Conservation (phyloP, 2,329 filamentous ascomycete species). For the Emergomyces orientalis region DNA sequence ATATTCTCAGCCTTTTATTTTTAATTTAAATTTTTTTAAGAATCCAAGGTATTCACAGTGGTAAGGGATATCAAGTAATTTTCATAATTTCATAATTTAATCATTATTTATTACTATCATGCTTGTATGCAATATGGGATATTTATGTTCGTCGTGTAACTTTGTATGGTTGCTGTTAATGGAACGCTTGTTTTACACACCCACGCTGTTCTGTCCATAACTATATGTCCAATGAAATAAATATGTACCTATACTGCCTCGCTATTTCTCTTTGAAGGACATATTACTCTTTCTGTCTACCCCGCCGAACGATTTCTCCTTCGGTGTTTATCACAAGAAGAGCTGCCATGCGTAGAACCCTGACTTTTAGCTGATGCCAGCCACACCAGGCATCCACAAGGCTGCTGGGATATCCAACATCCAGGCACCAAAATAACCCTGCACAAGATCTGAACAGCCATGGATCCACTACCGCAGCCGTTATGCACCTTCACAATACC, state of each 20-base stretch:
- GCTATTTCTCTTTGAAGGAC: not conserved
- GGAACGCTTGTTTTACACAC: no score
- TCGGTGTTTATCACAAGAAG: not conserved
- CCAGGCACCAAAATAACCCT: conserved; percentile 17
- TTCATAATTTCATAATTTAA: not conserved
- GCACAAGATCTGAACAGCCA: conserved; percentile 28
- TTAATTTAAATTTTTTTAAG: no score
- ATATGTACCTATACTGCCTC: no score
- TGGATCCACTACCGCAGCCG: conserved; percentile 26
- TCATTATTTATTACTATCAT: not conserved
- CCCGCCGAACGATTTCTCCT: not conserved
- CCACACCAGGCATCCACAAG: not conserved
- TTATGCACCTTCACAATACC: conserved; percentile 61
- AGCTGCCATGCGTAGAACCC: not conserved
- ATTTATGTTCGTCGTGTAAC: not conserved
- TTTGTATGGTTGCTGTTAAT: no score
- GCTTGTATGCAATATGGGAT: not conserved
- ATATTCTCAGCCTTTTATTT: not conserved
- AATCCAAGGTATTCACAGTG: not conserved
- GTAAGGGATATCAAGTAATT: not conserved
- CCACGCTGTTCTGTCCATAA: no score
- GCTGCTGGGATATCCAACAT: not conserved
- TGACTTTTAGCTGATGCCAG: not conserved
- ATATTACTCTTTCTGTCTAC: not conserved
- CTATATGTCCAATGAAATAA: no score